phyloP scores from a whole-genome alignment of 2,329 filamentous ascomycete genomes.

The Sphaceloma murrayae region DNA sequence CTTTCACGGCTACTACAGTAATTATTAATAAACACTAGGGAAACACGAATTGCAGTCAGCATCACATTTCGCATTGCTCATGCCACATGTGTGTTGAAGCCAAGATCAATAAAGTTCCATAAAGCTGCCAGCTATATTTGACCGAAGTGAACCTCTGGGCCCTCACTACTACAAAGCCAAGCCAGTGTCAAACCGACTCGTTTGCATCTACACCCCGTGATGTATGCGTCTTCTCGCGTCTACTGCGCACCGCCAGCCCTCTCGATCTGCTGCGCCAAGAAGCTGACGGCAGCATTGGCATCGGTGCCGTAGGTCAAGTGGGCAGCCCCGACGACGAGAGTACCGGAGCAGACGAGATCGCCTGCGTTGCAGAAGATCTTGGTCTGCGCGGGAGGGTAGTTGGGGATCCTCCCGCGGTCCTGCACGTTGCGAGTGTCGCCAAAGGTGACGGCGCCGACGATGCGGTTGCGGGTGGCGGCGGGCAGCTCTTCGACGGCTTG shows the following conservation, averaged over 20 bases:
- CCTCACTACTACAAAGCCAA: too few relatives aligned
- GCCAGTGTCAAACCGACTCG: too few relatives aligned
- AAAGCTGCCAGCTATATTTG: too few relatives aligned
- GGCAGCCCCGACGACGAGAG: slow-evolving; percentile 19
- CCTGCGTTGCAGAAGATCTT: slow-evolving; percentile 22
- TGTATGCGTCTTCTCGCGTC: too few relatives aligned
- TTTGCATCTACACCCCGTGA: too few relatives aligned
- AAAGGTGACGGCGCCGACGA: slow-evolving; percentile 25
- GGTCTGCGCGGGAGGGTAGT: slow-evolving; percentile 17
- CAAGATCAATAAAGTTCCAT: too few relatives aligned
- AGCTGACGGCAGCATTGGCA: slow-evolving; percentile 21
- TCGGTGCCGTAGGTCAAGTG: slow-evolving; percentile 23
- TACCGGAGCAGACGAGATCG: slow-evolving; percentile 22
- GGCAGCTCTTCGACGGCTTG: slow-evolving; percentile 21
- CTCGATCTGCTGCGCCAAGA: slow-evolving; percentile 15
- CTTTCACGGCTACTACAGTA: too few relatives aligned
- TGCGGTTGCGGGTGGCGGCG: slow-evolving; percentile 18
- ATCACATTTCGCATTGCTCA: too few relatives aligned
- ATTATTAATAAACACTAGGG: too few relatives aligned
- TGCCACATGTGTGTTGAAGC: too few relatives aligned
- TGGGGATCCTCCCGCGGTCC: slow-evolving; percentile 21
- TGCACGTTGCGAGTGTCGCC: slow-evolving; percentile 25
- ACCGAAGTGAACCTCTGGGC: too few relatives aligned
- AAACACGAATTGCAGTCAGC: too few relatives aligned
- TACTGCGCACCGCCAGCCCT: slow-evolving; percentile 9